Evolutionary conservation across 208 protist genomes (phyloP), one percentile per base, ranked within the genome.

Genomic region (Leishmania aethiopica): DNA sequence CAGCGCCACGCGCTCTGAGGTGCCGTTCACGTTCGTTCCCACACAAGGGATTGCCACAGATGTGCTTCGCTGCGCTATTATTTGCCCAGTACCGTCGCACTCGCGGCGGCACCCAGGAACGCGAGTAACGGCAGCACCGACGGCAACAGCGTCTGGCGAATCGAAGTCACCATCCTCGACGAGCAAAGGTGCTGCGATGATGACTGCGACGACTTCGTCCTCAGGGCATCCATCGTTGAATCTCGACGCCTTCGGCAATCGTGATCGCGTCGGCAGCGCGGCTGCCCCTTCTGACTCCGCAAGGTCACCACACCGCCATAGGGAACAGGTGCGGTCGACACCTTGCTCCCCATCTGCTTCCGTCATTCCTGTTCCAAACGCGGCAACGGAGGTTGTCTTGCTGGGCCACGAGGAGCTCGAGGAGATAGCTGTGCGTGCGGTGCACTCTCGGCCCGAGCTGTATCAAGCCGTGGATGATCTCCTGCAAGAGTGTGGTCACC

Each of bases 21-120:
- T 70, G 40, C 71, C 51, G 28, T 83, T 79, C 67, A 88, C 81
- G 8, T 94, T 94, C 80, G 69, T 79, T 6, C 79, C 84, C 6
- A 67, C 78, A 22, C 35, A 45, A 11, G 84, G 85, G 60, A 67
- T 88, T 11, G 32, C 62, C 7, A 83, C 83, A 11, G 35, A 84
- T 70, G 71, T 94, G 66, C 83, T 86, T 37, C 88, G 86, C 28
- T 88, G 84, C 40, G 79, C 81, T 28, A 80, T 94, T 13, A 75
- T 91, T 28, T 81, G 78, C 17, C 37, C 78, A 37, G 42, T 77
- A 19, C 35, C 82, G 49, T 62, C 55, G 13, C 55, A 78, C 19
- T 78, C 74, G 8, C 74, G 74, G 37, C 74, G 55, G 22, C 55
- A 17, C 3, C n/a, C 28, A 25, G 57, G 11, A 28, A 15, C 37